Conservation (phyloP, 1,284 basidiomycete genomes). For the Phellinidium pouzarii region DNA sequence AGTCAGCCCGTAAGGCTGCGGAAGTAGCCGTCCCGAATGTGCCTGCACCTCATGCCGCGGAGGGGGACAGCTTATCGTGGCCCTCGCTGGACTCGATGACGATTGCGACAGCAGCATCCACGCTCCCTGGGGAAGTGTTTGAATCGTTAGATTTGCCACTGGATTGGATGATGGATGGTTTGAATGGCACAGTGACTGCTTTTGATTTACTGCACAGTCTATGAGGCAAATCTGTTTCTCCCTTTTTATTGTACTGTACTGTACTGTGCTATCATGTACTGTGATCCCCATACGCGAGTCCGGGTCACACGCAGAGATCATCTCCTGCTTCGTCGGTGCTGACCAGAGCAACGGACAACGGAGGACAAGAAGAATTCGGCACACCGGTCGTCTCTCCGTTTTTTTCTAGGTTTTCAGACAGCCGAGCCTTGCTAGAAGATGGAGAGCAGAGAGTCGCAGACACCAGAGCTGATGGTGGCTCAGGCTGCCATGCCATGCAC, state of each 20-base stretch:
- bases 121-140: neutral
- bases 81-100: neutral
- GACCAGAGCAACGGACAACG: neutral
- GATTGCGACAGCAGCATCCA: neutral
- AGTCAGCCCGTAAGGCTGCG: neutral
- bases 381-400: too few species aligned
- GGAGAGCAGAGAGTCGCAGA: too few species aligned
- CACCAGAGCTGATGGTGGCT: too few species aligned
- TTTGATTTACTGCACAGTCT: slow-evolving; percentile 1
- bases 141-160: neutral
- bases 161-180: neutral
- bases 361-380: too few species aligned
- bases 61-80: neutral
- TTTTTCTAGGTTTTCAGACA: too few species aligned
- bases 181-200: neutral
- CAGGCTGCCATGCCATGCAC: too few species aligned
- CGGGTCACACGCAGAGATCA: too few species aligned
- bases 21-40: neutral
- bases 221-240: too few species aligned
- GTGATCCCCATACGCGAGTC: too few species aligned
- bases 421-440: too few species aligned
- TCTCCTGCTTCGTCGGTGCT: neutral
- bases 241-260: too few species aligned
- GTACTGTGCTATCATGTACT: neutral
- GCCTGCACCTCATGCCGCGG: neutral